Conservation (phyloP, 75 land plant species). For the Pinus taeda region DNA sequence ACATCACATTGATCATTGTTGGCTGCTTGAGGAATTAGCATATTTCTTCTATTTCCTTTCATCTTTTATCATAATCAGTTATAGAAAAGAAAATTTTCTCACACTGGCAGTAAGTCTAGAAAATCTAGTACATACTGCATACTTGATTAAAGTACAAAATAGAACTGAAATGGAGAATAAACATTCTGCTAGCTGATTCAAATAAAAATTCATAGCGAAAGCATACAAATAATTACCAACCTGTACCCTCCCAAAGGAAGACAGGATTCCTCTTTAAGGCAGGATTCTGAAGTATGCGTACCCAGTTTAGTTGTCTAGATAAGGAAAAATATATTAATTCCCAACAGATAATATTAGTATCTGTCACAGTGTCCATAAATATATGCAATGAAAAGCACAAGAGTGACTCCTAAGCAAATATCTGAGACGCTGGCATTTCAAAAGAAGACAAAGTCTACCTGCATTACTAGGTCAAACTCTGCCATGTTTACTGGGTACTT, state of each 20-base stretch:
- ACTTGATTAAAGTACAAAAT: neutral
- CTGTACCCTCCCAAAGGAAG: constrained; percentile 97
- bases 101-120: neutral
- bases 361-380: neutral
- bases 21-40: neutral
- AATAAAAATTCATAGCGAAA: constrained; percentile 8
- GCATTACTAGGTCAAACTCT: constrained; percentile 93
- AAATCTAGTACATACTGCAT: neutral
- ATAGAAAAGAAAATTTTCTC: neutral
- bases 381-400: constrained; percentile 4
- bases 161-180: neutral
- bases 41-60: neutral
- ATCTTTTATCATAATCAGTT: neutral
- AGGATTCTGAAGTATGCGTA: constrained; percentile 73
- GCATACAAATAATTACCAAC: constrained; percentile 20
- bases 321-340: constrained; percentile 3
- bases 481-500: constrained; percentile 60
- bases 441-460: constrained; percentile 35
- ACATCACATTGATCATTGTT: neutral
- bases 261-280: constrained; percentile 75
- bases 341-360: constrained; percentile 9
- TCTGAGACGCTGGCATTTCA: neutral
- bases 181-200: neutral
- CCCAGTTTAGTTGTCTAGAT: constrained; percentile 78
- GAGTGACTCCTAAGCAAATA: neutral